Base-by-base conservation (phyloP, 2,329 filamentous ascomycete genomes). In the Plectosphaerella cucumerina region DNA sequence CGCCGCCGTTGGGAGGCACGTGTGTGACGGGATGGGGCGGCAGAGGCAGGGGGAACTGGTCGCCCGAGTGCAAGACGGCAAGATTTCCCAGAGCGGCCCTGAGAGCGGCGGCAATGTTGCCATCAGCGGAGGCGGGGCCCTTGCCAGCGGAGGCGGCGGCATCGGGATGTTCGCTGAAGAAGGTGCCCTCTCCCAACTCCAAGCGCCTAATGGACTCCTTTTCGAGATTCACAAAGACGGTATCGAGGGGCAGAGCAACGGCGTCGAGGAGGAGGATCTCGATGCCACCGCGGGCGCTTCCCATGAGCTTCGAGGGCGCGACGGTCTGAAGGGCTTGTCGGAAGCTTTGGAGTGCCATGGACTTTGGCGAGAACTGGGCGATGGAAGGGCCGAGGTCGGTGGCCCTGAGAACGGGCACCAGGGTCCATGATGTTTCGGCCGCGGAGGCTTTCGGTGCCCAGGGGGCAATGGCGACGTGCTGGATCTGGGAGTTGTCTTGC, bases 21-120 rank as follows among this genome's bases (percentile, higher is more conserved):
- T 96, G 90, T 9, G 91, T 96, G 56, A 96, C 86, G 12, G 91
- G 87, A 68, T 97, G 91, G 3, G 90, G 82, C 9, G 88, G 83
- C 23, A 97, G 75, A 12, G 90, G 89, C 39, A 99, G 73, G 10
- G 81, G 80, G 55, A 88, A 85, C 47, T 93, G 68, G 66, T 97
- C 93, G 18, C 91, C 91, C 1, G 84, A 78, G 62, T 97, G 94
- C 12, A 97, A 83, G 17, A 99, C 79, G 53, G 81, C 84, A 18
- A 92, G 76, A 12, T 81, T 81, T 31, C 84, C 76, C 48, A 99
- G 71, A 2, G 91, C 90, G 55, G 87, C 81, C 48, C 92, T 83
- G 22, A 97, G 78, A 15, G 87, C 83, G 17, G 77, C 71, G 23
- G 80, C 81, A 48, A 92, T 70, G 34, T 80, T 78, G 47, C 84